Evolutionary conservation across 257 asterid species (phyloP), one percentile per base, ranked within the genome.

Genomic region (Solanum sejunctum): DNA sequence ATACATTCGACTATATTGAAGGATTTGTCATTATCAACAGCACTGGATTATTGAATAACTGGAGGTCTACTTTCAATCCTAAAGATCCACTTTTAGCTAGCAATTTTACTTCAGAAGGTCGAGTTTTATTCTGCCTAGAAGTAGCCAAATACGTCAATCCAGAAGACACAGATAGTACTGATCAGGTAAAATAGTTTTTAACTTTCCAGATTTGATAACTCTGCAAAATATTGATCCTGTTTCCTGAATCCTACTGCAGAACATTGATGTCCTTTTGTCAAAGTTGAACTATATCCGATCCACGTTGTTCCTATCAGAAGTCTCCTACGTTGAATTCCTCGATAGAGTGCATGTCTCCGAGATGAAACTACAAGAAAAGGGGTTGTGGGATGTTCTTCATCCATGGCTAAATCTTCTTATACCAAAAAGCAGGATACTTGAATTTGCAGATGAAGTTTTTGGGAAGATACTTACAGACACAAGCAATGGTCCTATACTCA

Each of bases 301-400:
- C 16, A 96, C 97, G 32, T 89, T 93, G 80, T 94, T 94, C 86
- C 83, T 73, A 36, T 86, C 98, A 13, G 96, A 94, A 88, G 94
- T 94, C 55, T 77, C 98, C 13, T 96, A 94, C 43, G 88, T 89
- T 8, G 92, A 93, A 26, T 94, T 94, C 85, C 87, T 96, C 45
- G 94, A 96, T 66, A 90, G 99, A 87, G 97, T 94, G 9, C 98
- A 96, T 61, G 88, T 89, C 5, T 89, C 95, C 3, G 98, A 93
- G 86, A 81, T 88, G 70, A 93, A 90, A 87, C 97, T 93, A 72
- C 87, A 87, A 60, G 88, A 88, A 71, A 89, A 90, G 41, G 98
- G 99, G 36, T 47, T 96, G 84, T 94, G 98, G 99, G 99, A 96
- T 23, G 88, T 96, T 70, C 95, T 97, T 70, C 98, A 96, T 85